These are phyloP conservation scores for Botrytis porri DNA, from an alignment of 2,329 filamentous ascomycete species.

Conservation along the genomic window DNA sequence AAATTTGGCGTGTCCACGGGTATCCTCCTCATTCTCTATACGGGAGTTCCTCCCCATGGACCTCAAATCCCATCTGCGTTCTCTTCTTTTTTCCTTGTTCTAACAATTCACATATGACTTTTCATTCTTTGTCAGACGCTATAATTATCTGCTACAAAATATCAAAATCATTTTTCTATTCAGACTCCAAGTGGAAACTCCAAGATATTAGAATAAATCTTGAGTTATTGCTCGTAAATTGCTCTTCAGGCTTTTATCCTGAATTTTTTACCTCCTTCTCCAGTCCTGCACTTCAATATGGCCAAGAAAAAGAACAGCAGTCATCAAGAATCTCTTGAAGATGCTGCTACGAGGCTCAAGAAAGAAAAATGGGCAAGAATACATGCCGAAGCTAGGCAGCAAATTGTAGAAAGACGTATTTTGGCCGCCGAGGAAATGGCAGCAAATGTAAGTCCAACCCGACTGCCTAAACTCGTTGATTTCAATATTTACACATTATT, in stretches of 20 bases:
- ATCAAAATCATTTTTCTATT: background rate
- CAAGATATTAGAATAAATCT: background rate
- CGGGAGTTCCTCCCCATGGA: background rate
- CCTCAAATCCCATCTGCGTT: background rate
- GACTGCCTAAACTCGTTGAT: background rate
- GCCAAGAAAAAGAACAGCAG: background rate
- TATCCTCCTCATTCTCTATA: background rate
- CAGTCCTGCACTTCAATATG: background rate
- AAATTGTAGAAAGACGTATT: background rate
- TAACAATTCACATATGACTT: background rate
- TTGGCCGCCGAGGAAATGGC: background rate
- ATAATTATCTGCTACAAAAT: background rate
- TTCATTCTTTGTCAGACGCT: background rate
- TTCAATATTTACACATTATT: background rate
- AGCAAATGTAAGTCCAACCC: background rate
- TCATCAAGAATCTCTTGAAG: background rate
- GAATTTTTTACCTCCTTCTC: background rate
- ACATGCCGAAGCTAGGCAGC: background rate
- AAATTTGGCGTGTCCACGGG: background rate
- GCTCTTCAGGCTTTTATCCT: background rate
- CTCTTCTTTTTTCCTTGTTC: background rate
- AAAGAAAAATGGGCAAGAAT: background rate
- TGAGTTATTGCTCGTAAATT: background rate
- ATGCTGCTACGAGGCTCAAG: background rate
- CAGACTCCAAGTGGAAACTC: background rate